phyloP scores from a whole-genome alignment of 2,329 filamentous ascomycete species.

The Tolypocladium ophioglossoides region DNA sequence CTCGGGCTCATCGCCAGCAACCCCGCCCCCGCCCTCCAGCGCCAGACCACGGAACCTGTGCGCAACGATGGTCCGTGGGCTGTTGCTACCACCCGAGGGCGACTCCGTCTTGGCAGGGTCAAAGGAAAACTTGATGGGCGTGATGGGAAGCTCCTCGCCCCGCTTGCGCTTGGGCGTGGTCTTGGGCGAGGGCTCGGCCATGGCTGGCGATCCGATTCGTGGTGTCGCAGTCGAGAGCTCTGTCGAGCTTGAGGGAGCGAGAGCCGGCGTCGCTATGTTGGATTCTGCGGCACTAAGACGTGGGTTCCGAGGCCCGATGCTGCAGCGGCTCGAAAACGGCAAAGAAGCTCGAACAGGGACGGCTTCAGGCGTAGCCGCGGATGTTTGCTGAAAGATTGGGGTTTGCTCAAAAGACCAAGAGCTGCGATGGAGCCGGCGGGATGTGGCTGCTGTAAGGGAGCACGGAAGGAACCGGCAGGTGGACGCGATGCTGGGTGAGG shows the following conservation, averaged over 20 bases:
- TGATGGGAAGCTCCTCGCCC: slow-evolving; percentile 21
- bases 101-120: slow-evolving; percentile 20
- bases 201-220: slow-evolving; percentile 1
- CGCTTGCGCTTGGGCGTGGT: slow-evolving; percentile 37
- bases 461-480: background rate
- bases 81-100: slow-evolving; percentile 36
- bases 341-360: background rate
- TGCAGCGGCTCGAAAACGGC: background rate
- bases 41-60: slow-evolving; percentile 41
- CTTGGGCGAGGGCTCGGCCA: slow-evolving; percentile 10
- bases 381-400: background rate
- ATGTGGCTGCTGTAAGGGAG: slow-evolving; percentile 1
- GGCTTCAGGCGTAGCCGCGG: background rate
- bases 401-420: background rate
- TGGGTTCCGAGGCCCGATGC: background rate
- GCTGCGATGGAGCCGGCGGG: background rate
- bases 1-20: slow-evolving; percentile 16
- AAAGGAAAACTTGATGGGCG: slow-evolving; percentile 36
- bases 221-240: background rate
- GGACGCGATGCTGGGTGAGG: background rate
- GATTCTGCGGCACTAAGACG: background rate
- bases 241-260: background rate
- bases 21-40: slow-evolving; percentile 37
- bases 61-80: slow-evolving; percentile 41
- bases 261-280: background rate